A percentile compares a stretch with the other conserved stretches of the same genome.
Evolutionary conservation across 805 yeast species (phyloP).

Genomic region (Saccharomycopsis sp.): DNA sequence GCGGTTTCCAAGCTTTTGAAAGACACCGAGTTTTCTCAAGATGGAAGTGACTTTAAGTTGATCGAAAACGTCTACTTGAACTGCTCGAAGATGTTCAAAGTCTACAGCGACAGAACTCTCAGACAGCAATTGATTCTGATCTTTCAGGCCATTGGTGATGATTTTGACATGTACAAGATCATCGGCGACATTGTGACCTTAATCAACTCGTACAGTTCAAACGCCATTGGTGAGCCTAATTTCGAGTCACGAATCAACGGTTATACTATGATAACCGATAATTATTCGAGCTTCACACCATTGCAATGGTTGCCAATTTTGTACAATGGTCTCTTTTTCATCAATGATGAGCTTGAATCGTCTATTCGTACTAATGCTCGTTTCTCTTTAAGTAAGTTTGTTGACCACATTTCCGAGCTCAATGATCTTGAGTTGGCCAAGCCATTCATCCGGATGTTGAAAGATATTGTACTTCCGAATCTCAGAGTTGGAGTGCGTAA

Average conservation of each 20-base stretch:
- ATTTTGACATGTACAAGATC: slow-evolving; percentile 36
- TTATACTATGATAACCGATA: slow-evolving; percentile 41
- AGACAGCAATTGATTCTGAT: slow-evolving; percentile 57
- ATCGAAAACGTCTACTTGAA: slow-evolving; percentile 43
- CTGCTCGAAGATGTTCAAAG: slow-evolving; percentile 51
- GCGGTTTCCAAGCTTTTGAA: slow-evolving; percentile 27
- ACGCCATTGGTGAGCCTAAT: slow-evolving; percentile 67
- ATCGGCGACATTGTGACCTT: slow-evolving; percentile 52
- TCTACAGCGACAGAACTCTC: slow-evolving; percentile 52
- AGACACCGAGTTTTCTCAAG: slow-evolving; percentile 10
- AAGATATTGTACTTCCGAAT: slow-evolving; percentile 53
- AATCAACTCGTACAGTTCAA: slow-evolving; percentile 61
- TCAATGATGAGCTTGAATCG: slow-evolving; percentile 72
- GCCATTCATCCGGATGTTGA: slow-evolving; percentile 37
- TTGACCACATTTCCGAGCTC: slow-evolving; percentile 46
- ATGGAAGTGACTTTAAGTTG: slow-evolving; percentile 33
- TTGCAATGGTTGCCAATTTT: slow-evolving; percentile 77
- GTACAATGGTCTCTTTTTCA: slow-evolving; percentile 58
- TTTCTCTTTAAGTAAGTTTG: slow-evolving; percentile 52
- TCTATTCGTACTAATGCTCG: slow-evolving; percentile 76
- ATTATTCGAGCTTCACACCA: background rate
- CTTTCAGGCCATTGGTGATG: slow-evolving; percentile 51
- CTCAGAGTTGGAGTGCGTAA: slow-evolving; percentile 62
- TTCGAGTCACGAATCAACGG: slow-evolving; percentile 69
- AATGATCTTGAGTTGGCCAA: slow-evolving; percentile 26